Conservation (phyloP, 768 basidiomycete species). For the Rhizopogon salebrosus region DNA sequence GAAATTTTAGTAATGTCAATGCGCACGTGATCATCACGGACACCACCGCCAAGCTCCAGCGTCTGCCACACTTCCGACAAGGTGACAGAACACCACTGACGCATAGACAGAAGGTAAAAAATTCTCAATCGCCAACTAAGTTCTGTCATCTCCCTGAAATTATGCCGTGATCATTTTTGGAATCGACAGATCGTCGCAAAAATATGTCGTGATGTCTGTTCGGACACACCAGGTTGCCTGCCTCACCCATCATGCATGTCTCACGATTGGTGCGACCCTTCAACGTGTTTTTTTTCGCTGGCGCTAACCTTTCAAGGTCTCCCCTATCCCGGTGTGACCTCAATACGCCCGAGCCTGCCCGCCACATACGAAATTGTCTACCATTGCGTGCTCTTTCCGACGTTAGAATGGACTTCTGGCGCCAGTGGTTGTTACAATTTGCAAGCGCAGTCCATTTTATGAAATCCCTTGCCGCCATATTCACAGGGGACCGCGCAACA, state of each 20-base stretch:
- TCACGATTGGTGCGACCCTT: slow-evolving; percentile 5
- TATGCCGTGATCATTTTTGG: background rate
- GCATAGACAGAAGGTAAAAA: too few relatives aligned
- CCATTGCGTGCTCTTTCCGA: background rate
- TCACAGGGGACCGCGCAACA: background rate
- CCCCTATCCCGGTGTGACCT: background rate
- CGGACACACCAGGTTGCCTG: background rate
- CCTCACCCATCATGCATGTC: slow-evolving; percentile 23
- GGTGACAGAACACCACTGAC: too few relatives aligned
- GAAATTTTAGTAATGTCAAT: too few relatives aligned
- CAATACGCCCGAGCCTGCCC: background rate
- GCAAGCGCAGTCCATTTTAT: background rate
- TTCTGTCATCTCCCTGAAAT: background rate
- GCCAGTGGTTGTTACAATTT: background rate
- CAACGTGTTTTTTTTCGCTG: slow-evolving; percentile 12
- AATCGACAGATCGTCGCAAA: background rate
- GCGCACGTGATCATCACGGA: slow-evolving; percentile 22
- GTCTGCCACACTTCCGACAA: too few relatives aligned
- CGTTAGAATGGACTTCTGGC: background rate
- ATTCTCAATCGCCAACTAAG: background rate
- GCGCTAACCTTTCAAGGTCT: background rate
- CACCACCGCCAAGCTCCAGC: too few relatives aligned
- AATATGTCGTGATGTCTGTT: background rate
- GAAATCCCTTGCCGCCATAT: background rate
- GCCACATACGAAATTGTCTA: background rate